These are phyloP conservation scores for Blastomyces emzantsi DNA, from an alignment of 2,329 filamentous ascomycete genomes.

Conservation along the genomic window DNA sequence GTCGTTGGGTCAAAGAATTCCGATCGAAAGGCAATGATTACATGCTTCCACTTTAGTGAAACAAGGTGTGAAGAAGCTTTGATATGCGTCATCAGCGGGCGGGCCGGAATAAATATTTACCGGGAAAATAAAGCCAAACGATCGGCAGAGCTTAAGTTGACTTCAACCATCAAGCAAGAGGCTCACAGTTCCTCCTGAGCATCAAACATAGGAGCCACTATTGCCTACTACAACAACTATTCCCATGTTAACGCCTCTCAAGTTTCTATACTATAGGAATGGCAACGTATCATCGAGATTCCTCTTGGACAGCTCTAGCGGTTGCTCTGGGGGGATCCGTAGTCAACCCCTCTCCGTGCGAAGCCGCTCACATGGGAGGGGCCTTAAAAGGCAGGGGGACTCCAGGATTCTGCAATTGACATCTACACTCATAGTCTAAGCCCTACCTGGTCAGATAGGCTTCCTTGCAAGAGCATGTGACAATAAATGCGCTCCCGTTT, in stretches of 20 bases:
- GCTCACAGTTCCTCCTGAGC: not conserved
- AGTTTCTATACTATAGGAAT: not conserved
- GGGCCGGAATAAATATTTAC: slow-evolving; percentile 1
- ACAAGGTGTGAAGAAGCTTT: too few species aligned
- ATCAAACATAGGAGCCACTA: not conserved
- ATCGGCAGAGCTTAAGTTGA: slow-evolving; percentile 4
- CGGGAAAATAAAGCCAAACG: not conserved
- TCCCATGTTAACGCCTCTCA: not conserved
- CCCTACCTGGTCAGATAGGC: not conserved
- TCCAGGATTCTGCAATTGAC: not conserved
- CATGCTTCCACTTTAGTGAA: not conserved
- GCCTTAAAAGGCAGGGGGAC: not conserved
- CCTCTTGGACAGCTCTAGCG: not conserved
- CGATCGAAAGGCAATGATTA: not conserved
- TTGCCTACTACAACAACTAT: not conserved
- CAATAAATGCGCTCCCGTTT: not conserved
- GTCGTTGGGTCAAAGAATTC: not conserved
- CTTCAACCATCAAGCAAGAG: not conserved
- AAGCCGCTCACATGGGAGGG: not conserved
- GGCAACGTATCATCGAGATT: not conserved
- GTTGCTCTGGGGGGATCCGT: not conserved
- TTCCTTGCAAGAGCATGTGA: slow-evolving; percentile 5
- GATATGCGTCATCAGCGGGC: not conserved
- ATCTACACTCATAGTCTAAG: not conserved
- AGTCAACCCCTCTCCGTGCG: not conserved